Percentiles rank a stretch among this genome's conserved stretches.
These are phyloP conservation scores for Eremochloa ophiuroides DNA, from an alignment of 176 grass and related monocot species.

Conservation along the genomic window DNA sequence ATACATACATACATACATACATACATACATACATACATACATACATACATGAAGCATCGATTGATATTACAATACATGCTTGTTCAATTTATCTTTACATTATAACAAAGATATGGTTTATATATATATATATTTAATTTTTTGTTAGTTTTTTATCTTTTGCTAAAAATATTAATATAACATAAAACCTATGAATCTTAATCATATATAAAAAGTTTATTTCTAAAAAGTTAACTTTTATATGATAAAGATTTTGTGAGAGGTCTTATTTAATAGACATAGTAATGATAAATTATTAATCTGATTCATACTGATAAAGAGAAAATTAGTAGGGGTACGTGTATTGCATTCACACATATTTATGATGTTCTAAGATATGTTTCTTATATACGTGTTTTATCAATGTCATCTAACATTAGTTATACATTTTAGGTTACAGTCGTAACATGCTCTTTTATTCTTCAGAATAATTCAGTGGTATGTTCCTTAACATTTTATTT, in stretches of 20 bases:
- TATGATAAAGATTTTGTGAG: too few relatives aligned
- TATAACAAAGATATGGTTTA: neutral
- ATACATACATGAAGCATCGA: neutral
- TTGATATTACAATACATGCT: neutral
- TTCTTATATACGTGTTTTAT: neutral
- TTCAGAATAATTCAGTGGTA: constrained; percentile 55
- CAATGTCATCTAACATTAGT: neutral
- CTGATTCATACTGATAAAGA: neutral
- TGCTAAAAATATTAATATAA: neutral
- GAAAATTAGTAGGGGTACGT: too few relatives aligned
- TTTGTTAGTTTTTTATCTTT: neutral
- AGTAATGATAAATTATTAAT: neutral
- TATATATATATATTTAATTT: neutral
- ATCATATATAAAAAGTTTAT: too few relatives aligned
- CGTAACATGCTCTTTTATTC: constrained; percentile 29
- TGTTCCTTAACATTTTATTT: neutral
- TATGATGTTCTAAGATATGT: neutral
- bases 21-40: too few relatives aligned
- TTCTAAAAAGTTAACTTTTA: too few relatives aligned
- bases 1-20: too few relatives aligned
- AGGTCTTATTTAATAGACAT: too few relatives aligned
- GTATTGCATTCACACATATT: neutral
- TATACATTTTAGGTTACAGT: constrained; percentile 21
- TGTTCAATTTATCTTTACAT: too few relatives aligned
- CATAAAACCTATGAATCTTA: neutral